Percentiles rank a stretch among this genome's conserved stretches.
phyloP scores from a whole-genome alignment of 306 rosid species.

The Lupinus albus region DNA sequence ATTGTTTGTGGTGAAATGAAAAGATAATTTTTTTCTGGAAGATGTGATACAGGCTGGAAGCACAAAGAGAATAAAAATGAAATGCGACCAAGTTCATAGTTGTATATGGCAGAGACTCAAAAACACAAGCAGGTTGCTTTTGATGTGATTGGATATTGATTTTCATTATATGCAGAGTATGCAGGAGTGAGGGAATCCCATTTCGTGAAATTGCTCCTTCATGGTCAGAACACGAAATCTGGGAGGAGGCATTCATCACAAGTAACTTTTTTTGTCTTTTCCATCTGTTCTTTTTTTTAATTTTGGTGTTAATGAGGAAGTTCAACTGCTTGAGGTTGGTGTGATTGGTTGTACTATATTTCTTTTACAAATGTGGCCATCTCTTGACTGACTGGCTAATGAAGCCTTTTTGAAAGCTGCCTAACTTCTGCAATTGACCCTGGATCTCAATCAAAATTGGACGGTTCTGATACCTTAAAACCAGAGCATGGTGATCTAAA shows the following conservation, averaged over 20 bases:
- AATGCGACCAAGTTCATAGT: neutral
- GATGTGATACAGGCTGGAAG: slow-evolving; percentile 14
- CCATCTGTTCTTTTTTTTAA: slow-evolving; percentile 15
- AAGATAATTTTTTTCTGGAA: slow-evolving; percentile 7
- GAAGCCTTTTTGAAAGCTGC: slow-evolving; percentile 19
- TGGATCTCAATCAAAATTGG: slow-evolving; percentile 23
- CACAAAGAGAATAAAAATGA: slow-evolving; percentile 1
- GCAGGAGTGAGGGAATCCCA: slow-evolving; percentile 72
- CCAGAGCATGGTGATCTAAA: neutral
- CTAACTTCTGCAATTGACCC: slow-evolving; percentile 27
- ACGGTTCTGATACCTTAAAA: slow-evolving; percentile 22
- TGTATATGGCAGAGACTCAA: slow-evolving; percentile 21
- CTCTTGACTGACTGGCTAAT: slow-evolving; percentile 14
- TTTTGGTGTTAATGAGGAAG: slow-evolving; percentile 16
- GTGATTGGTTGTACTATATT: neutral
- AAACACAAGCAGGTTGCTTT: slow-evolving; percentile 30
- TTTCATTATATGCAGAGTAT: slow-evolving; percentile 54
- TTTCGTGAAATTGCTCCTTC: slow-evolving; percentile 80
- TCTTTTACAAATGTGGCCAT: slow-evolving; percentile 27
- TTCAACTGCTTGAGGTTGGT: slow-evolving; percentile 19
- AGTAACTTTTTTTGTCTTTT: slow-evolving; percentile 51
- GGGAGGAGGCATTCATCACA: slow-evolving; percentile 91
- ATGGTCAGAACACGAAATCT: slow-evolving; percentile 70
- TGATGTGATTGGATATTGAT: slow-evolving; percentile 23
- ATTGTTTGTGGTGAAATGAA: slow-evolving; percentile 22